Evolutionary conservation across 768 basidiomycete species (phyloP).

Genomic region (Suillus cothurnatus): DNA sequence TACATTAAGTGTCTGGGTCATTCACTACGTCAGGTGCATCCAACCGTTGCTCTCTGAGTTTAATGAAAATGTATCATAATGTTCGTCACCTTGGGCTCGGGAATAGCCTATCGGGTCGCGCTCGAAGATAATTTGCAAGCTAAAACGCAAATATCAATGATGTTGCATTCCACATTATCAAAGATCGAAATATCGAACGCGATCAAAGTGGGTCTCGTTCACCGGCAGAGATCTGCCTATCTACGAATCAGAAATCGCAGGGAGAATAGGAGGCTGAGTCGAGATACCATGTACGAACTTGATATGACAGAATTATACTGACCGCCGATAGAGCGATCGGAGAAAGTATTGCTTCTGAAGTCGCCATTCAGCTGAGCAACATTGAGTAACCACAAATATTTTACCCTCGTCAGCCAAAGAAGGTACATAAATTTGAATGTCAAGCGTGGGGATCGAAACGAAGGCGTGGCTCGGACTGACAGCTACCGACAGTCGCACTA

Average conservation of each 20-base stretch:
- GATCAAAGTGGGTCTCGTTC: background rate
- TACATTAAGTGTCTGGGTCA: background rate
- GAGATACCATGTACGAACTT: background rate
- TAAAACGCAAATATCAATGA: background rate
- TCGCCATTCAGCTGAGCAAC: background rate
- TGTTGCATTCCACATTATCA: background rate
- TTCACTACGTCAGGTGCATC: background rate
- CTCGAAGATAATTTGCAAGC: background rate
- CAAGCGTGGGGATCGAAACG: background rate
- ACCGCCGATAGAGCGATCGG: background rate
- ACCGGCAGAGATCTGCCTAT: background rate
- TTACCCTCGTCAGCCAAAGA: background rate
- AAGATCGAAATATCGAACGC: background rate
- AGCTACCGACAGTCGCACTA: background rate
- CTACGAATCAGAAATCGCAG: background rate
- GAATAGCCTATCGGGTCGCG: background rate
- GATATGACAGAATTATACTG: background rate
- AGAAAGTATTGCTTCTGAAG: background rate
- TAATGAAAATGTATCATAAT: too few relatives aligned
- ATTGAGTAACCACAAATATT: background rate
- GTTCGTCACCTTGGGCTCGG: background rate
- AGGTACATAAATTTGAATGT: background rate
- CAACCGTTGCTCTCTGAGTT: too few relatives aligned
- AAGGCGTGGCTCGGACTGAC: background rate
- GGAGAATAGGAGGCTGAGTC: background rate